phyloP scores from a whole-genome alignment of 2,329 filamentous ascomycete genomes.

The Byssoonygena ceratinophila region DNA sequence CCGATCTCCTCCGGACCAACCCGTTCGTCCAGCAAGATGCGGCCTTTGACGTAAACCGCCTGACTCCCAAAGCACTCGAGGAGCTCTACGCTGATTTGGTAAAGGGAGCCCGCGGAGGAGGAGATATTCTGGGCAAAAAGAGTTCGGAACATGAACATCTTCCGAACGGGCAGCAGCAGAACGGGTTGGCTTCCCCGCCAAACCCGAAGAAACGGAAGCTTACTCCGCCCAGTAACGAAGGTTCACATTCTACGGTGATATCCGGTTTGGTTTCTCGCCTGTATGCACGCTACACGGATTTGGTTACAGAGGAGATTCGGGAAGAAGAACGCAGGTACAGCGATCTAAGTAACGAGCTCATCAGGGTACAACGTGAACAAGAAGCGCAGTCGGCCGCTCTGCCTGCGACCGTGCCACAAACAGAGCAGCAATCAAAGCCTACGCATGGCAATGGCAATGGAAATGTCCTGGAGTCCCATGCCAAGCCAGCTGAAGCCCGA shows the following conservation, averaged over 20 bases:
- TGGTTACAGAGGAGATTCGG: slow-evolving; percentile 58
- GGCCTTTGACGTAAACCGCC: slow-evolving; percentile 60
- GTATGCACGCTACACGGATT: slow-evolving; percentile 62
- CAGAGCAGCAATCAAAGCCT: neutral
- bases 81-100: slow-evolving; percentile 67
- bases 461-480: neutral
- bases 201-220: slow-evolving; percentile 66
- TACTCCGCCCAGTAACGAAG: slow-evolving; percentile 55
- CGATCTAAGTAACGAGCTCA: slow-evolving; percentile 55
- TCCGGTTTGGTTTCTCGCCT: slow-evolving; percentile 61
- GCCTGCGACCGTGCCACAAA: neutral
- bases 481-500: neutral
- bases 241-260: slow-evolving; percentile 56
- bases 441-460: neutral
- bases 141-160: slow-evolving; percentile 23
- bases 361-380: slow-evolving; percentile 48
- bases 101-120: slow-evolving; percentile 49
- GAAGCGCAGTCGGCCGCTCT: neutral
- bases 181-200: slow-evolving; percentile 24
- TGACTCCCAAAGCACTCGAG: slow-evolving; percentile 68
- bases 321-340: slow-evolving; percentile 62
- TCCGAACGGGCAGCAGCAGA: slow-evolving; percentile 26
- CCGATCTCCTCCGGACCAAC: slow-evolving; percentile 63
- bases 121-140: slow-evolving; percentile 21
- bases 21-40: slow-evolving; percentile 58